phyloP scores from a whole-genome alignment of 345 rosid species.

The Clarkia xantiana region DNA sequence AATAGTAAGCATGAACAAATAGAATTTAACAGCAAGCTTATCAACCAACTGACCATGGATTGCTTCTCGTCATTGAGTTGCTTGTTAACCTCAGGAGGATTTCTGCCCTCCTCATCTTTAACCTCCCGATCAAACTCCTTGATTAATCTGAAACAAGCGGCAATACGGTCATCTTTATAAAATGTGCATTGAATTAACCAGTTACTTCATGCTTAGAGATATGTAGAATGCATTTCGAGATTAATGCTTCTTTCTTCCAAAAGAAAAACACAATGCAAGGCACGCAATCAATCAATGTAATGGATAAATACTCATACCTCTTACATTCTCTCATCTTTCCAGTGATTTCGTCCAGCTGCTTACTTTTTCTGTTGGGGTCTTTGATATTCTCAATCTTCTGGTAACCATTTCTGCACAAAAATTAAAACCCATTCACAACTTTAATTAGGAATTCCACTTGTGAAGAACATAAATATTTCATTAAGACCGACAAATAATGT shows the following conservation, averaged over 20 bases:
- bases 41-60: constrained; percentile 55
- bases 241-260: no score
- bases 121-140: constrained; percentile 85
- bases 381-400: constrained; percentile 90
- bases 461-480: no score
- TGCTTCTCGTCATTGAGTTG: constrained; percentile 94
- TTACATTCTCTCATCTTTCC: constrained; percentile 95
- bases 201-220: no score
- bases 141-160: constrained; percentile 44
- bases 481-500: no score
- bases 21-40: neutral
- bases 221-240: no score
- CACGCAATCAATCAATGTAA: neutral
- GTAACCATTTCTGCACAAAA: constrained; percentile 73
- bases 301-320: constrained; percentile 28
- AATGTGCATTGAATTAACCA: neutral
- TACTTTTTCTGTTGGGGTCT: constrained; percentile 85
- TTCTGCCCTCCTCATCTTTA: constrained; percentile 69
- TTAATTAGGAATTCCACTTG: no score
- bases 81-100: constrained; percentile 70
- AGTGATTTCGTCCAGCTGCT: constrained; percentile 93
- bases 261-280: no score
- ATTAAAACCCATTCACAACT: neutral
- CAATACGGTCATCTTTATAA: neutral
- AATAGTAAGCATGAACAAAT: no score